Evolutionary conservation across 176 grass and related monocot genomes (phyloP), one percentile per base, ranked within the genome.

Genomic region (Cocos nucifera): DNA sequence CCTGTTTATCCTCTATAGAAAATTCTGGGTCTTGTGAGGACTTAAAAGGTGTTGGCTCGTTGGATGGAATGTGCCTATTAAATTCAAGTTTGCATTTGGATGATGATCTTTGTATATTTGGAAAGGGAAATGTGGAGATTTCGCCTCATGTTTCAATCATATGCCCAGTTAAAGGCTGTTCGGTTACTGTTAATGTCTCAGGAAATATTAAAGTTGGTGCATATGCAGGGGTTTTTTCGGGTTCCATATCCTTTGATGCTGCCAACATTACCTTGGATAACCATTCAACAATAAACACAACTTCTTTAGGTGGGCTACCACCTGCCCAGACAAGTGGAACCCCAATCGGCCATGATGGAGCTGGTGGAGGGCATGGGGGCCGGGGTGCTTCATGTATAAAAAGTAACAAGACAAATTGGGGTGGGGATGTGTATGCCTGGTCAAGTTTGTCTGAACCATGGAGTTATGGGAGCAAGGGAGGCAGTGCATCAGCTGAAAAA

Each of bases 401-500:
- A 29, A 79, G 70, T 17, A 92, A 88, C 30, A 80, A 87, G 44
- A 98, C 87, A 3, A 91, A 92, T 75, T 98, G 93, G 93, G 93
- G 93, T 29, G 93, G 93, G 0, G 93, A 97, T 61, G 87, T 98
- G 27, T 98, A 98, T 17, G 84, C 78, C 1, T 98, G 93, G 93
- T 85, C 87, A 0, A 88, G 70, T 4, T 21, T 98, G 49, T 65
- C 57, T 0, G 15, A 56, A 17, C 93, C 93, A 16, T 85, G 93
- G 93, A 92, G 84, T 73, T 98, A 92, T 0, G 93, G 93, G 15
- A 98, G 93, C 58, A 85, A 83, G 62, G 93, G 93, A 6, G 93
- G 93, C 9, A 68, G 70, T 24, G 75, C 75, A 59, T 63, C 72
- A 4, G 20, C 52, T 22, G 83, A 75, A 21, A 73, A 76, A 4